phyloP scores from a whole-genome alignment of 768 basidiomycete species.

The Sutorius australiensis region DNA sequence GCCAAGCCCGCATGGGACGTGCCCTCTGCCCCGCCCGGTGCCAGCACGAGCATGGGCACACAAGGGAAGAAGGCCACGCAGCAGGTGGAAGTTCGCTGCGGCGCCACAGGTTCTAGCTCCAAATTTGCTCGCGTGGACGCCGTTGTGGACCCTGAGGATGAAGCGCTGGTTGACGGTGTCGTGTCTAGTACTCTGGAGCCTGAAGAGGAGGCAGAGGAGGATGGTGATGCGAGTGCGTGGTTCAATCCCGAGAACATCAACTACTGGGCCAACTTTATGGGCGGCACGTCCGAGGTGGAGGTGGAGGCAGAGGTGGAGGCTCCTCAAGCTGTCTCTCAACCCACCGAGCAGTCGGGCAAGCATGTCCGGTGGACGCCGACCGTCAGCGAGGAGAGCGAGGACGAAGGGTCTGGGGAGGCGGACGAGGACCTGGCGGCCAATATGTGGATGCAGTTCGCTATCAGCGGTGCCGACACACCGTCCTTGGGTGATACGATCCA shows the following conservation, averaged over 20 bases:
- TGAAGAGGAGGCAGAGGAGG: conserved; percentile 14
- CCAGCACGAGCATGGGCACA: conserved; percentile 2
- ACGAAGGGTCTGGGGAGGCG: conserved; percentile 18
- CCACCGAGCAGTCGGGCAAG: conserved; percentile 9
- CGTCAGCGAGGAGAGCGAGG: conserved; percentile 17
- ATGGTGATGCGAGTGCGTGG: conserved; percentile 21
- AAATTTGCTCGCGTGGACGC: conserved; percentile 14
- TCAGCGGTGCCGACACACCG: conserved; percentile 25
- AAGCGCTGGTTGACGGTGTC: background rate
- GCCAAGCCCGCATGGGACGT: conserved; percentile 16
- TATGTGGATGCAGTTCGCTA: conserved; percentile 32
- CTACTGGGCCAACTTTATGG: conserved; percentile 32
- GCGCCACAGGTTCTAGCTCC: conserved; percentile 1
- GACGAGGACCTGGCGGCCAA: conserved; percentile 17
- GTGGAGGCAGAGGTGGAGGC: background rate
- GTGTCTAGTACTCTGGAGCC: conserved; percentile 9
- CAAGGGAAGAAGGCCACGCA: conserved; percentile 12
- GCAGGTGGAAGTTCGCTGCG: conserved; percentile 7
- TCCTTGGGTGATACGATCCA: conserved; percentile 2
- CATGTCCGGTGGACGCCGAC: conserved; percentile 28
- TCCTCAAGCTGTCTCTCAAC: background rate
- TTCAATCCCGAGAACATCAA: conserved; percentile 20
- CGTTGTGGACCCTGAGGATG: conserved; percentile 15
- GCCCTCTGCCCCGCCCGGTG: conserved; percentile 1
- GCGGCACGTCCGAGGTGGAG: conserved; percentile 11